Conservation (phyloP, 768 basidiomycete species). For the Lyophyllum semitale region DNA sequence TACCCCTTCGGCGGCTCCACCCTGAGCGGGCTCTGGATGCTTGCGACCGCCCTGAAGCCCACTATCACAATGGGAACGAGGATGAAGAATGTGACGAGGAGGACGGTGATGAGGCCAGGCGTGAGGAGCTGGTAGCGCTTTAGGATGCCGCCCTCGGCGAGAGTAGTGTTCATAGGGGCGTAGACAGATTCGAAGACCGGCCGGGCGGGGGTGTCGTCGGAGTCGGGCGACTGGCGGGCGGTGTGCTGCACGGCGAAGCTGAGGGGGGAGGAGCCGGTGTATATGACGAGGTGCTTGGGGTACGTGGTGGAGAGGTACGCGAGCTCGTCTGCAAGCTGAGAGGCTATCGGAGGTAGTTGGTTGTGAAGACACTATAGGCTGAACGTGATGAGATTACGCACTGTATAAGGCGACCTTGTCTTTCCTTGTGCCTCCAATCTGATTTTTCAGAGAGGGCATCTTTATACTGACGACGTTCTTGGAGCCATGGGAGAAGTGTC, state of each 20-base stretch:
- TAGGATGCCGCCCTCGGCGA: conserved; percentile 60
- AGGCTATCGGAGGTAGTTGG: conserved; percentile 32
- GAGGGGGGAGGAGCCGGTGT: conserved; percentile 49
- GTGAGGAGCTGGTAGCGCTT: conserved; percentile 78
- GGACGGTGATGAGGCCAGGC: conserved; percentile 66
- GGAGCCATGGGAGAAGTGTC: conserved; percentile 31
- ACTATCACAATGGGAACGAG: conserved; percentile 66
- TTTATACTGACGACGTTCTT: conserved; percentile 62
- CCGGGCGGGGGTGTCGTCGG: conserved; percentile 3
- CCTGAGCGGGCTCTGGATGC: conserved; percentile 71
- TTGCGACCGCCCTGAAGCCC: conserved; percentile 66
- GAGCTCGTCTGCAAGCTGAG: conserved; percentile 49
- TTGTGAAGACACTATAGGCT: conserved; percentile 5
- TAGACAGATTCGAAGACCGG: conserved; percentile 16
- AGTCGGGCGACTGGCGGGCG: conserved; percentile 17
- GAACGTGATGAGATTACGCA: conserved; percentile 29
- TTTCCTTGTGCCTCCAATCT: conserved; percentile 43
- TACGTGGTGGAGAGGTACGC: conserved; percentile 46
- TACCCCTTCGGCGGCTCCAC: conserved; percentile 67
- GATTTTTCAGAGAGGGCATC: conserved; percentile 51
- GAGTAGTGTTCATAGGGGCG: conserved; percentile 33
- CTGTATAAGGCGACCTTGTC: conserved; percentile 54
- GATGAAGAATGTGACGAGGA: conserved; percentile 68
- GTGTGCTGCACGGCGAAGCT: conserved; percentile 25
- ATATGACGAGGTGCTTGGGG: conserved; percentile 67